Evolutionary conservation across 2,329 filamentous ascomycete genomes (phyloP).

Genomic region (Aureobasidium lini): DNA sequence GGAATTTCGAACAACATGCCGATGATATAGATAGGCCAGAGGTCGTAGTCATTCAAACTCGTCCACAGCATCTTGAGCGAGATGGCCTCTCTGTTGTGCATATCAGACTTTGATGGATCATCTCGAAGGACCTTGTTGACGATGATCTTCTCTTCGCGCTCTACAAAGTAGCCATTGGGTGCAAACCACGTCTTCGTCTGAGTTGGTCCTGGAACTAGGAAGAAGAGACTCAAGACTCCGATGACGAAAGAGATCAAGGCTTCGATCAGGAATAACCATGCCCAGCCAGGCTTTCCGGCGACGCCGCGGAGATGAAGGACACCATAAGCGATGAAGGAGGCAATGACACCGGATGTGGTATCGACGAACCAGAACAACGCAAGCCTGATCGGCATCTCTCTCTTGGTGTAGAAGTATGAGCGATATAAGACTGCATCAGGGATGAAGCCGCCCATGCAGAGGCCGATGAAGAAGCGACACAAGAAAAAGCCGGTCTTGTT

Average conservation of each 20-base stretch:
- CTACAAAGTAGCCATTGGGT: conserved; percentile 64
- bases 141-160: conserved; percentile 51
- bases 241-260: conserved; percentile 25
- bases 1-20: conserved; percentile 49
- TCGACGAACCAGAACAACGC: conserved; percentile 35
- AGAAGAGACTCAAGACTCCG: conserved; percentile 26
- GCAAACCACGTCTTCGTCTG: no score
- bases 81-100: not conserved
- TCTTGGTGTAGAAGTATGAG: conserved; percentile 36
- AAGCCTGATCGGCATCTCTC: conserved; percentile 35
- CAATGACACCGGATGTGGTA: conserved; percentile 24
- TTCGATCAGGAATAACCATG: conserved; percentile 26
- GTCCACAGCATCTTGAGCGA: conserved; percentile 23
- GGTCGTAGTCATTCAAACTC: conserved; percentile 20
- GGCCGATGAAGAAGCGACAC: conserved; percentile 20
- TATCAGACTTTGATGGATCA: conserved; percentile 14
- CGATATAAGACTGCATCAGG: conserved; percentile 32
- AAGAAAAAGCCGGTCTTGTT: conserved; percentile 23
- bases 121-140: conserved; percentile 20
- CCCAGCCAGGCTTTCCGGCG: conserved; percentile 21
- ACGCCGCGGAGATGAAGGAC: conserved; percentile 24
- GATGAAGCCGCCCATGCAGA: conserved; percentile 30
- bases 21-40: conserved; percentile 37
- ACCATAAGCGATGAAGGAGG: conserved; percentile 24
- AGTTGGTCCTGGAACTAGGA: conserved; percentile 47